Percentiles rank a stretch among this genome's conserved stretches.
These are phyloP conservation scores for Lachnellula occidentalis DNA, from an alignment of 2,329 filamentous ascomycete species.

Conservation along the genomic window DNA sequence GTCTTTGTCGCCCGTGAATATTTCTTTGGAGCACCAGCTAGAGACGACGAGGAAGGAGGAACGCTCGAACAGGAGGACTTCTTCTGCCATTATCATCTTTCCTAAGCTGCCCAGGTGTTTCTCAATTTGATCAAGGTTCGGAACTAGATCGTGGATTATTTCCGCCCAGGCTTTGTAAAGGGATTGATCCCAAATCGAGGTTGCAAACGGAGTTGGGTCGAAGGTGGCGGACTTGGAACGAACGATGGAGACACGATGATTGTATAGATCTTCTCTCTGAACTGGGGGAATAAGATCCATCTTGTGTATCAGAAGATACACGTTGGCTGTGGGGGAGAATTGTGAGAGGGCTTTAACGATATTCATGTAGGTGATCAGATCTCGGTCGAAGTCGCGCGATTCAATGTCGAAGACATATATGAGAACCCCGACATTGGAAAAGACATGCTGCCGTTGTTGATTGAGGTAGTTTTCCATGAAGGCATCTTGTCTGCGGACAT, in stretches of 20 bases:
- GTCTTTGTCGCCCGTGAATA: slow-evolving; percentile 6
- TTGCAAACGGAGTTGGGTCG: slow-evolving; percentile 82
- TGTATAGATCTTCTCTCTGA: slow-evolving; percentile 74
- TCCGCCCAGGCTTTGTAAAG: slow-evolving; percentile 97
- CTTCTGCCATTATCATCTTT: slow-evolving; percentile 82
- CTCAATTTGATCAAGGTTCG: slow-evolving; percentile 85
- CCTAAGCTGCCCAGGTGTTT: slow-evolving; percentile 77
- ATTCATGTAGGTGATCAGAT: slow-evolving; percentile 85
- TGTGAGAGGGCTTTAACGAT: slow-evolving; percentile 86
- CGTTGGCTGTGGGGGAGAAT: slow-evolving; percentile 72
- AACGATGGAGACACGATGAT: slow-evolving; percentile 74
- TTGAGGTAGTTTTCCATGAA: slow-evolving; percentile 99
- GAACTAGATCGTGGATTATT: slow-evolving; percentile 97
- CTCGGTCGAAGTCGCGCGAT: slow-evolving; percentile 86
- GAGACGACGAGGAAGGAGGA: slow-evolving; percentile 97
- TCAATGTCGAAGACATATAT: slow-evolving; percentile 99
- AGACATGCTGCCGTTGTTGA: slow-evolving; percentile 92
- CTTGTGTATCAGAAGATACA: slow-evolving; percentile 97
- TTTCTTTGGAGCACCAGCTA: slow-evolving; percentile 62
- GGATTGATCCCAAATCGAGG: slow-evolving; percentile 97
- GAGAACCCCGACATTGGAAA: slow-evolving; percentile 90
- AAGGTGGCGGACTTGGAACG: slow-evolving; percentile 69
- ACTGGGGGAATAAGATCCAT: slow-evolving; percentile 90
- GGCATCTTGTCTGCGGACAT: slow-evolving; percentile 69
- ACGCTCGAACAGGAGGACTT: slow-evolving; percentile 90